phyloP scores from a whole-genome alignment of 2,329 filamentous ascomycete genomes.

The Penicillium psychrosexuale region DNA sequence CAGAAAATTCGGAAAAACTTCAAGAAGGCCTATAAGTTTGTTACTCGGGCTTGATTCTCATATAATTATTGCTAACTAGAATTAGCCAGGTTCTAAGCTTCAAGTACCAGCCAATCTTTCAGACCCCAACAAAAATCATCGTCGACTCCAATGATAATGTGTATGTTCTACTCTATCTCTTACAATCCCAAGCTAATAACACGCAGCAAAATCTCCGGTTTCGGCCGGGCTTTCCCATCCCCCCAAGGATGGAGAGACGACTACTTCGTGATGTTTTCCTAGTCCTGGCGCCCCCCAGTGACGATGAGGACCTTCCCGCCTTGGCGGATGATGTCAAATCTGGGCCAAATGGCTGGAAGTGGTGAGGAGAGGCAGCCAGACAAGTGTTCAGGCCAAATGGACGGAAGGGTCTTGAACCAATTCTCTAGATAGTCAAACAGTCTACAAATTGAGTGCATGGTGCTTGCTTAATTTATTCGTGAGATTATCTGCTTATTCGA shows the following conservation, averaged over 20 bases:
- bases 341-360: not conserved
- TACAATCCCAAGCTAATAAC: not conserved
- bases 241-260: not conserved
- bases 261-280: not conserved
- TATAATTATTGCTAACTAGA: not conserved
- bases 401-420: not conserved
- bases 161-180: not conserved
- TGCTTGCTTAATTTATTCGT: not conserved
- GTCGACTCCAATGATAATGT: not conserved
- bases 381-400: too few species aligned
- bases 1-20: not conserved
- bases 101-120: not conserved
- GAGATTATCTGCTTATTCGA: conserved; percentile 3
- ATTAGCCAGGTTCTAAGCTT: not conserved
- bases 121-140: not conserved
- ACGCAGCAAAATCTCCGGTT: not conserved
- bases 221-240: not conserved
- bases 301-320: not conserved
- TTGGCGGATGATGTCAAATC: not conserved
- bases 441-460: not conserved
- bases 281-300: not conserved
- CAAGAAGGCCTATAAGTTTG: not conserved
- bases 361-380: not conserved
- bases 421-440: not conserved
- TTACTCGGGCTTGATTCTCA: not conserved